Base-by-base conservation (phyloP, 495 filamentous ascomycete species). In the Xylaria venustula region DNA sequence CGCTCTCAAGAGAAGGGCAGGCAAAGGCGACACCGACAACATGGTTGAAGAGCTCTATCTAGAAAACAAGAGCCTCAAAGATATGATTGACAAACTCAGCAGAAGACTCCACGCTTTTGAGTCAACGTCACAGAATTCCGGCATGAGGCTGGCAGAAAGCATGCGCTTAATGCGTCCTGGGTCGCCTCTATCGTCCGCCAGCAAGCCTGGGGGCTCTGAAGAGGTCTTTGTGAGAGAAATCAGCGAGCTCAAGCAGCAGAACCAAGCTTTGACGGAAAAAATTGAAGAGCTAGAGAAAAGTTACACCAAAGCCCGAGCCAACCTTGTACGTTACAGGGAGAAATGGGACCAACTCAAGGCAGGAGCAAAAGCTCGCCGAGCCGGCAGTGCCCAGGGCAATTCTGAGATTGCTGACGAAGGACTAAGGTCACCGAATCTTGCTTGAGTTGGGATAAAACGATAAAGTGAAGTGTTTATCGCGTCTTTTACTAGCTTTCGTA, bases 331-430 rank as follows among this genome's bases (percentile, higher is more conserved):
- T 58, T 96, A 95, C 70, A 72, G 89, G 26, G 87, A 91, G 54
- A 81, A 85, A 61, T 97, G 90, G 88, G 89, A 95, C 73, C 87
- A 88, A 72, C 76, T 97, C 67, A 93, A 94, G 71, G 88, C 90
- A 17, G 87, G 89, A 0, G 92, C 92, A 12, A 92, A 89, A 73
- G 86, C 83, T 1, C 68, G 85, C 48, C 73, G 85, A 37, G 83
- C 83, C 60, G 66, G 66, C 51, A 54, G 60, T 15, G 83, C 72
- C 0, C 75, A 76, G 54, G 67, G 55, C 7, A 70, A 66, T 34
- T 62, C 57, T 4, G 56, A 54, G 22, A 53, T 48, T 2, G 40
- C n/a, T 4, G 66, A 63, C 7, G 66, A 60, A 2, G 66, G 59
- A 51, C 36, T 65, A 52, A 61, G 40, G 36, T 64, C 61, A n/a